phyloP scores from a whole-genome alignment of 139 green algal genomes.

The Zygnema cylindricum region DNA sequence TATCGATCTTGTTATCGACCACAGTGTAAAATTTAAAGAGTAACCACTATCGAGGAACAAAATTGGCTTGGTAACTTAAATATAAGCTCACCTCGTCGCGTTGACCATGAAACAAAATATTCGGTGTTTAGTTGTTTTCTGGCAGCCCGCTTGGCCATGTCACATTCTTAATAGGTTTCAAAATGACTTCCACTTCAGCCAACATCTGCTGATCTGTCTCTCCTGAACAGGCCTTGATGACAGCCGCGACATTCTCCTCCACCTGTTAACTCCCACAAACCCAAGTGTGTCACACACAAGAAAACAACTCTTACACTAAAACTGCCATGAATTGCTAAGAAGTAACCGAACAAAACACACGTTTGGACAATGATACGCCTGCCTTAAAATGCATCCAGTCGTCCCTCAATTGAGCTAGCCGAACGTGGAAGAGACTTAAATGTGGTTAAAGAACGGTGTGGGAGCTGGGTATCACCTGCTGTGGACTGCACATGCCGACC shows the following conservation, averaged over 20 bases:
- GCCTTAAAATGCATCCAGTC: no score
- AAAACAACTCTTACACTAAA: no score
- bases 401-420: no score
- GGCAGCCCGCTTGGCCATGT: conserved; percentile 79
- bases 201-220: conserved; percentile 56
- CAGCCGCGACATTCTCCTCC: conserved; percentile 16
- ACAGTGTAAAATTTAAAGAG: no score
- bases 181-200: conserved; percentile 67
- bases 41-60: no score
- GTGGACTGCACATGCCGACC: conserved; percentile 78
- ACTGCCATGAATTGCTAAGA: no score
- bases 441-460: neutral
- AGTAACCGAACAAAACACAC: neutral
- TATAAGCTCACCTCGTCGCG: no score
- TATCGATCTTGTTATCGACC: no score
- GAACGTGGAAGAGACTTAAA: neutral
- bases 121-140: conserved; percentile 75
- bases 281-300: no score
- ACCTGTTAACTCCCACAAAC: no score
- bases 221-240: neutral
- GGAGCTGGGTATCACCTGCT: conserved; percentile 66
- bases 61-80: no score
- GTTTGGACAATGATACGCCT: neutral
- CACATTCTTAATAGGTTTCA: conserved; percentile 71
- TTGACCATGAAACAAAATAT: no score